Evolutionary conservation across 2,329 filamentous ascomycete species (phyloP).

Genomic region (Phialophora verrucosa): DNA sequence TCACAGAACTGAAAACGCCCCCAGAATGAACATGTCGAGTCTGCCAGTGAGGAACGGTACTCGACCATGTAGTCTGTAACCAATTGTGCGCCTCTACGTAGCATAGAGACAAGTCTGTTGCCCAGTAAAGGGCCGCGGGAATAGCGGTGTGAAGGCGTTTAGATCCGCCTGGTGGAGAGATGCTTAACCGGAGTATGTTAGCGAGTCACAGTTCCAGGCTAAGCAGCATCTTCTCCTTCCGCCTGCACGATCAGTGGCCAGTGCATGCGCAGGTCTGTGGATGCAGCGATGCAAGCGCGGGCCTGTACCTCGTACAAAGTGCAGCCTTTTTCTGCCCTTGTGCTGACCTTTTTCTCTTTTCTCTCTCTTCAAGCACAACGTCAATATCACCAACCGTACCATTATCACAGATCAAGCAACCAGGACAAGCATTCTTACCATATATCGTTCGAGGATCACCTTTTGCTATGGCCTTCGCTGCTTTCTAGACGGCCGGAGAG

Average conservation of each 20-base stretch:
- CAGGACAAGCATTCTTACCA: constrained; percentile 41
- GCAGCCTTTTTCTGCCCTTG: constrained; percentile 16
- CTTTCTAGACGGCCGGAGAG: constrained; percentile 89
- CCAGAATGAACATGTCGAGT: neutral
- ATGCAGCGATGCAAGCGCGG: constrained; percentile 2
- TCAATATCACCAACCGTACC: constrained; percentile 30
- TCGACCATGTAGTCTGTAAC: constrained; percentile 3
- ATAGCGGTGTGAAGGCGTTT: constrained; percentile 24
- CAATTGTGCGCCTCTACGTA: constrained; percentile 13
- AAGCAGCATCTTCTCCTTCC: constrained; percentile 11
- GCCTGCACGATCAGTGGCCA: constrained; percentile 14
- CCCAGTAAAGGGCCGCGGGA: constrained; percentile 15
- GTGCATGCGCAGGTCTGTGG: neutral
- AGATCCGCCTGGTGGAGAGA: constrained; percentile 12
- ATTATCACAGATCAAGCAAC: constrained; percentile 18
- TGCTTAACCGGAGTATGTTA: constrained; percentile 9
- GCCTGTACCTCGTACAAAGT: constrained; percentile 3
- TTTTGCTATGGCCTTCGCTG: constrained; percentile 72
- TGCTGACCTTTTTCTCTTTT: constrained; percentile 36
- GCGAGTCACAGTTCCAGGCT: constrained; percentile 8
- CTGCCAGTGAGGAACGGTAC: neutral
- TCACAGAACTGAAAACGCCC: neutral
- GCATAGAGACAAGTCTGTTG: neutral
- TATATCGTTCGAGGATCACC: constrained; percentile 76
- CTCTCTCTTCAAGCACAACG: constrained; percentile 39